phyloP scores from a whole-genome alignment of 1,139 yeast genomes.

The Waltiozyma sp. region DNA sequence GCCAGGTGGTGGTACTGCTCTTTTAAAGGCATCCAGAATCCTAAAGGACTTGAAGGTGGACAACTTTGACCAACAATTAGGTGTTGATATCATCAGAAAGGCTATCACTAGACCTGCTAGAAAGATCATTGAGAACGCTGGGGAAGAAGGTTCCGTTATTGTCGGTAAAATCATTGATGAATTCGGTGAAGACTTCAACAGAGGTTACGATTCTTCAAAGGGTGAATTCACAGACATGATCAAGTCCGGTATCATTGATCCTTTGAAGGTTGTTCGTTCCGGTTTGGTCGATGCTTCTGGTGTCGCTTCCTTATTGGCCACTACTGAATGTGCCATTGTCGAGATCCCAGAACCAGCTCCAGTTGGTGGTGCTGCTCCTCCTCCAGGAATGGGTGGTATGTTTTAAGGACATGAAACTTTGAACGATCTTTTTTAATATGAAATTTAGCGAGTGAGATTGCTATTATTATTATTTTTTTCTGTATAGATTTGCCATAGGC shows the following conservation, averaged over 20 bases:
- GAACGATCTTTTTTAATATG: not conserved
- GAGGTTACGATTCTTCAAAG: conserved; percentile 89
- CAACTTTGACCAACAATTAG: conserved; percentile 96
- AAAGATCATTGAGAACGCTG: conserved; percentile 95
- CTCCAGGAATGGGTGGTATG: conserved; percentile 50
- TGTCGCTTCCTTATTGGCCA: conserved; percentile 95
- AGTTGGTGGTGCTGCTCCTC: conserved; percentile 53
- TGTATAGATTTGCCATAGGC: not conserved
- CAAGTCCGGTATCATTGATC: conserved; percentile 96
- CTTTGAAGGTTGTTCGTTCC: conserved; percentile 96
- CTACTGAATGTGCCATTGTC: conserved; percentile 97
- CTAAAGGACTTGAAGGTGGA: conserved; percentile 72
- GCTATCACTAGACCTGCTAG: conserved; percentile 97
- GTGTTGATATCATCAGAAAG: conserved; percentile 89
- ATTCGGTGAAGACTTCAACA: conserved; percentile 77
- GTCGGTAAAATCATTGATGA: conserved; percentile 86
- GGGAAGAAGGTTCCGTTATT: conserved; percentile 96
- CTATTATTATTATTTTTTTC: not conserved
- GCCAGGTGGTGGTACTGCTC: conserved; percentile 99
- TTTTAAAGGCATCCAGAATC: conserved; percentile 83
- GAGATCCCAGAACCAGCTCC: conserved; percentile 87
- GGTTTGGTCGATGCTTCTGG: conserved; percentile 97
- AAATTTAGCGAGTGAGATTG: not conserved
- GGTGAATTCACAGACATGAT: conserved; percentile 96
- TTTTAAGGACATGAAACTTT: conserved; percentile 9